Evolutionary conservation across 2,329 filamentous ascomycete genomes (phyloP), one percentile per base, ranked within the genome.

Genomic region (Cladophialophora psammophila): DNA sequence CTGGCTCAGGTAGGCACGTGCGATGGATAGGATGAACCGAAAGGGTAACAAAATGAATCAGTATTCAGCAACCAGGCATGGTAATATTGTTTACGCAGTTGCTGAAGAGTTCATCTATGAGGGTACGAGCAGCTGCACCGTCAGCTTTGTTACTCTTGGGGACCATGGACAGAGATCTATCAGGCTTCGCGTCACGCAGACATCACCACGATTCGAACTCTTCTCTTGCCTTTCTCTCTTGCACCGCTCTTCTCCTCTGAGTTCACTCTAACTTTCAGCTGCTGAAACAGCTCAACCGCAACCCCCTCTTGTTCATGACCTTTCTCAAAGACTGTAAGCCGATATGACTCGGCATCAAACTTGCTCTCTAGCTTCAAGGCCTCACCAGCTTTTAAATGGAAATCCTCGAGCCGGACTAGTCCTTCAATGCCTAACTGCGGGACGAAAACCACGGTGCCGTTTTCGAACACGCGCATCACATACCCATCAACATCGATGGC

Each of bases 381-480:
- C 60, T 80, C 79, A 5, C 50, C 62, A 13, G 55, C 38, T 34
- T 12, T 91, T 92, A 90, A 87, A 3, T 89, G 90, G 66, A 98
- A 84, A 80, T 98, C 95, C 66, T 93, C 85, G 73, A 98, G 81
- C 10, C 94, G 86, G 71, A 99, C 95, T 69, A 97, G 82, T 48
- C 93, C 91, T 82, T 99, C 95, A 74, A 99, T 96, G 48, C 95
- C 95, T 78, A 99, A 99, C 15, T 93, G 85, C 6, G 95, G 95
- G 58, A 99, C 94, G 69, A 98, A 94, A 10, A 98, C 94, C 18
- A 98, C 95, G 74, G 97, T 94, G 6, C 95, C 95, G 80, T 99
- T 99, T 77, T 91, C 93, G 80, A 99, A 99, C 61, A 99, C 91
- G 76, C 92, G 92, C 91, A 99, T 96, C 54, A 99, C 89, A 78